Conservation (phyloP, 78 protist genomes). For the Bigelowiella natans region DNA sequence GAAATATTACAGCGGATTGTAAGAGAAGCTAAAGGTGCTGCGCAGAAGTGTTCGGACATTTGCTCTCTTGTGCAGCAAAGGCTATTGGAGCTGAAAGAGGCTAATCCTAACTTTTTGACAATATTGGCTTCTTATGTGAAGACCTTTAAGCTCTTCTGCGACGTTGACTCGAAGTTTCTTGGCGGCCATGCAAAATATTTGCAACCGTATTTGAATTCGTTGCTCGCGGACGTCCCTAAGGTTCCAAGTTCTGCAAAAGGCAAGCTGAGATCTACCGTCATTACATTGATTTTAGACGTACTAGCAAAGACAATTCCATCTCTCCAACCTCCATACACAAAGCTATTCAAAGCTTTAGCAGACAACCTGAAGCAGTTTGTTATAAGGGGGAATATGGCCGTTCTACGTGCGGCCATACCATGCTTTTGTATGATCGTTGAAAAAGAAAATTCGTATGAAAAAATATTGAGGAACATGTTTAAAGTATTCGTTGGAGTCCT, state of each 20-base stretch:
- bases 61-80: too few species aligned
- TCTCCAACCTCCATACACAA: not conserved
- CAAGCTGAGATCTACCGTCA: not conserved
- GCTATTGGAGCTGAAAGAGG: too few species aligned
- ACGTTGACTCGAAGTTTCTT: not conserved
- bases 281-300: not conserved
- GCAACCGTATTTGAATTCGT: not conserved
- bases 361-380: not conserved
- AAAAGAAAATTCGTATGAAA: not conserved
- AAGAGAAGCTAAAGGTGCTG: too few species aligned
- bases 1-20: too few species aligned
- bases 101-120: not conserved
- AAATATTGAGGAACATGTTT: too few species aligned
- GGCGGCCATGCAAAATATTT: not conserved
- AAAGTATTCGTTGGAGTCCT: too few species aligned
- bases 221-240: not conserved
- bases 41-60: too few species aligned
- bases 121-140: not conserved
- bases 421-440: not conserved
- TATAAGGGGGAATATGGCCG: not conserved
- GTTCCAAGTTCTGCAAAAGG: not conserved
- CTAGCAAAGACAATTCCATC: not conserved
- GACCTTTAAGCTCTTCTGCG: not conserved
- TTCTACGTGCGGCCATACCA: not conserved
- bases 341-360: not conserved